Conservation (phyloP, 108 stramenopile species). For the Nitzschia sp. region DNA sequence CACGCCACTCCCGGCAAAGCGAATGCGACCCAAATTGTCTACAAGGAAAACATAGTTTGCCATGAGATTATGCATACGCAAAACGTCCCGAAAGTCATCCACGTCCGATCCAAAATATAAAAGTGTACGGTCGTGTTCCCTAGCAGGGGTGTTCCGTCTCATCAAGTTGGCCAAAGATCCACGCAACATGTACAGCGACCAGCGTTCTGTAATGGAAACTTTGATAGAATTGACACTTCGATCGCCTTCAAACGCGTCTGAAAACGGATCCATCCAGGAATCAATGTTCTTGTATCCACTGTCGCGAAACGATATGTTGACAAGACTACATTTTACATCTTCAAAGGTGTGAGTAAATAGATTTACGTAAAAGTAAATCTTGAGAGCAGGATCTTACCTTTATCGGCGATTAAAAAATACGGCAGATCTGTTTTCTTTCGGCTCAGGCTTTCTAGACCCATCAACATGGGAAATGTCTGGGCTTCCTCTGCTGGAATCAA, state of each 20-base stretch:
- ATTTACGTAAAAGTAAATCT: too few species aligned
- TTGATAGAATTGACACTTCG: constrained; percentile 21
- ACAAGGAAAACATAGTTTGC: constrained; percentile 78
- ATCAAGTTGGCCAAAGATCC: constrained; percentile 39
- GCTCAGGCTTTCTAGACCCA: constrained; percentile 21
- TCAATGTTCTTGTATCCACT: constrained; percentile 70
- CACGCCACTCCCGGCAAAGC: constrained; percentile 79
- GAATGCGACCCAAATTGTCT: constrained; percentile 77
- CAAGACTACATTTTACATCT: constrained; percentile 45
- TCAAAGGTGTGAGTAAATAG: too few species aligned
- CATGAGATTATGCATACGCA: constrained; percentile 87
- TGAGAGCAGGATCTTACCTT: background rate
- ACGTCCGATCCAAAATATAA: constrained; percentile 73
- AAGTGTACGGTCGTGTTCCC: constrained; percentile 62
- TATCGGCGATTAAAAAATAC: constrained; percentile 51
- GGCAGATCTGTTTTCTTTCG: constrained; percentile 55
- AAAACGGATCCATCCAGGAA: constrained; percentile 78
- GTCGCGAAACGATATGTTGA: constrained; percentile 79
- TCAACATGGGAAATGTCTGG: constrained; percentile 61
- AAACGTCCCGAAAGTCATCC: constrained; percentile 63
- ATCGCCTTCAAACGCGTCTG: constrained; percentile 40
- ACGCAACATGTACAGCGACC: constrained; percentile 49
- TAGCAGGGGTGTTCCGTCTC: constrained; percentile 58
- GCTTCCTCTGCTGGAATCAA: constrained; percentile 68
- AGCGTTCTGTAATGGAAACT: constrained; percentile 55